Conservation (phyloP, 352 stramenopile genomes). For the Phytophthora hibernalis region DNA sequence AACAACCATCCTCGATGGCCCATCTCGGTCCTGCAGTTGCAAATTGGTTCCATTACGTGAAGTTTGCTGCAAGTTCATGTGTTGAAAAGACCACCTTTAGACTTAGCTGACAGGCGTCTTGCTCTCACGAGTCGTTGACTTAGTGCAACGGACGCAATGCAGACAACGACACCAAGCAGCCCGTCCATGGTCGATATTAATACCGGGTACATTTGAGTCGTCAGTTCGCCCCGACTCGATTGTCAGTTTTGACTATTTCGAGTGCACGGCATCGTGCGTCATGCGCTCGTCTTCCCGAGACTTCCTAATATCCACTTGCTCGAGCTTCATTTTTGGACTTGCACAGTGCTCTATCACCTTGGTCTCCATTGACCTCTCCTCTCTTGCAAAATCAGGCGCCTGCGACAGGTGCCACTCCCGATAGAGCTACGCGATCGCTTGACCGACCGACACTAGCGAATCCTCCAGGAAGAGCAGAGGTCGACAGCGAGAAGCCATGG, state of each 20-base stretch:
- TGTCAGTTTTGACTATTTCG: constrained; percentile 28
- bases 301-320: constrained; percentile 17
- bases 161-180: constrained; percentile 1
- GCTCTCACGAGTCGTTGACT: constrained; percentile 2
- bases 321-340: constrained; percentile 24
- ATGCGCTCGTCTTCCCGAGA: constrained; percentile 10
- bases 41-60: no score
- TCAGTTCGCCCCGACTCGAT: neutral
- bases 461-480: constrained; percentile 4
- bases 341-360: neutral
- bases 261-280: neutral
- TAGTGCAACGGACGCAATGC: neutral
- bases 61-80: constrained; percentile 9
- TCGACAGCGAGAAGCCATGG: constrained; percentile 37
- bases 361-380: constrained; percentile 10
- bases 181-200: constrained; percentile 16
- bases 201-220: neutral
- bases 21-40: no score
- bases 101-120: constrained; percentile 9
- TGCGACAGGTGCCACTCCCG: constrained; percentile 32
- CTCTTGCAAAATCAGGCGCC: constrained; percentile 33
- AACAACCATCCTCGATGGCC: no score
- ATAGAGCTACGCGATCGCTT: neutral
- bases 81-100: constrained; percentile 3
- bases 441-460: constrained; percentile 4